A percentile compares a stretch with the other conserved stretches of the same genome.
Conservation (phyloP, 257 asterid species). For the Gentiana macrophylla region DNA sequence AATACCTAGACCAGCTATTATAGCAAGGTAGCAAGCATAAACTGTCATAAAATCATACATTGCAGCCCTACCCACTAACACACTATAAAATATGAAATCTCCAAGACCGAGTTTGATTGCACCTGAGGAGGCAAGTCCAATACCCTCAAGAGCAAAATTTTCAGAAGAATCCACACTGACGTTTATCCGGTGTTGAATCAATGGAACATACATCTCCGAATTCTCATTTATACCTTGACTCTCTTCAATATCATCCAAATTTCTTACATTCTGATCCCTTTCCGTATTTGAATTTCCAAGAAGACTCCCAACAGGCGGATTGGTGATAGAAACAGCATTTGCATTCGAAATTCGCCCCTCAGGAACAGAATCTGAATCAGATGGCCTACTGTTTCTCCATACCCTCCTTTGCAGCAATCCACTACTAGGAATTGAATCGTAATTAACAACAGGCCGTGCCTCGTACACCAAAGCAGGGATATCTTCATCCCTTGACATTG, state of each 20-base stretch:
- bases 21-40: conserved; percentile 94
- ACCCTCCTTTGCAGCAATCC: conserved; percentile 49
- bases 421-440: conserved; percentile 17
- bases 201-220: conserved; percentile 69
- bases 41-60: conserved; percentile 94
- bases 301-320: conserved; percentile 1
- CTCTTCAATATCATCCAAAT: conserved; percentile 32
- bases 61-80: conserved; percentile 91
- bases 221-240: conserved; percentile 24
- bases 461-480: conserved; percentile 98
- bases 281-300: neutral
- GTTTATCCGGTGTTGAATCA: conserved; percentile 49
- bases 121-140: conserved; percentile 86
- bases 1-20: conserved; percentile 86
- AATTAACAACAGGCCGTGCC: conserved; percentile 56
- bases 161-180: conserved; percentile 42
- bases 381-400: conserved; percentile 54
- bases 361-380: conserved; percentile 16
- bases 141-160: conserved; percentile 56
- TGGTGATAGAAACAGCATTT: conserved; percentile 3
- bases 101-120: conserved; percentile 96
- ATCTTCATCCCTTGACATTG: conserved; percentile 85
- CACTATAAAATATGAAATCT: conserved; percentile 92
- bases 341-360: conserved; percentile 12
- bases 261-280: conserved; percentile 25